Evolutionary conservation across 768 basidiomycete genomes (phyloP), one percentile per base, ranked within the genome.

Genomic region (Trametes cubensis): DNA sequence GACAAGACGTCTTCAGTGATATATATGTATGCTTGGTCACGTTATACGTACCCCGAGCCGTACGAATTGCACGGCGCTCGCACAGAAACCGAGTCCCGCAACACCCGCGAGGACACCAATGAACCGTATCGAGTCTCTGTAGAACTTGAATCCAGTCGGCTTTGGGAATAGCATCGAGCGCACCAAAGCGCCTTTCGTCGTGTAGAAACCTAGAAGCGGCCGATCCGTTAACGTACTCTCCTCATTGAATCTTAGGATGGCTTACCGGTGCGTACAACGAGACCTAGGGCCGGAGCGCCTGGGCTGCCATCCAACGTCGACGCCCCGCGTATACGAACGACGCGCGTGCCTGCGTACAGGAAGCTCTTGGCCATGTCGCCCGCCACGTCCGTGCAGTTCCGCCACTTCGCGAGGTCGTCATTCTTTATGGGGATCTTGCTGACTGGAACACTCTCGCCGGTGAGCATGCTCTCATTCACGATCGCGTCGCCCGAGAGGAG

Each of bases 121-220:
- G 74, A 99, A 99, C 63, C 89, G 79, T 30, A 92, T 86, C 1
- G 92, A 93, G 74, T 95, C 93, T 34, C 89, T 87, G 76, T 98
- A 98, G 77, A 99, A 98, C 74, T 97, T 97, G 85, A 99, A 99
- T 0, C 95, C 96, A 64, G 97, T 95, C 0, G 96, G 95, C 71
- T 97, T 98, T 0, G 97, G 97, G 78, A 95, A 99, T 17, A 99
- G 80, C 96, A 99, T 99, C 0, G 96, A 98, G 23, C 97, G 84
- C 23, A 98, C 86, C 23, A 99, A 79, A 0, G 96, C 91, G 18
- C 97, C 97, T 76, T 98, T 98, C 6, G 97, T 99, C 1, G 97
- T 99, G 73, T 92, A 94, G 77, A 98, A 98, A 1, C 92, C 90
- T 88, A 52, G n/a, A 55, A 64, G n/a, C 18, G 50, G 59, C 15